Base-by-base conservation (phyloP, 352 stramenopile genomes). In the Pythium rishiriense region DNA sequence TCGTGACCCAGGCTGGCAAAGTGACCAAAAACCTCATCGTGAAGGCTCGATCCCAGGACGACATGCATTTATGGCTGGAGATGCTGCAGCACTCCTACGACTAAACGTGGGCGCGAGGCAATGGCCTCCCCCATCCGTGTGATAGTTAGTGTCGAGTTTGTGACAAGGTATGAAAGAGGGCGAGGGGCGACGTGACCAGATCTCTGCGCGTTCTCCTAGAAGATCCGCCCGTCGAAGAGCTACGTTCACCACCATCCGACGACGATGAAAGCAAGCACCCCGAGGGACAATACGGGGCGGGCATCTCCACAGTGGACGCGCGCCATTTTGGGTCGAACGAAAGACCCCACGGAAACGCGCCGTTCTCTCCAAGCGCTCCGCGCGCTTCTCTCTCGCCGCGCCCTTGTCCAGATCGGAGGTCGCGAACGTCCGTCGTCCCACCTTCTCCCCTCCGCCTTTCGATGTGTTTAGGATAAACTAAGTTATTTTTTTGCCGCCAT, bases 41-140 rank as follows among this genome's bases (percentile, higher is more conserved):
- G 31, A 88, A 84, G 54, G 81, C 81, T 60, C 69, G 72, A 26
- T 89, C 79, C 29, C 75, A 88, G 28, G 79, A 91, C 37, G 85
- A 94, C 60, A 85, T 90, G 74, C 81, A 90, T 53, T 50, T 90
- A 62, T 92, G 83, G 83, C 78, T 90, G 41, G 81, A 92, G 53
- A 76, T 78, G 21, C 65, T 92, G 28, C 73, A 63, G 58, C 72
- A 73, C 62, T 73, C 78, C 12, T 83, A 76, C 45, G 76, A 86
- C 21, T 92, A 76, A 78, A 28, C 35, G 35, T 10, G 35, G 35
- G 19, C 35, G 11, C 35, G 35, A 42, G 7, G 35, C 35, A n/a
- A n/a, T n/a, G 3, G 7, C 7, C 35, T 17, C 12, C 29, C 48
- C n/a, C 39, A 50, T 64, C 62, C 54, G 52, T 58, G 39, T 68